phyloP scores from a whole-genome alignment of 768 basidiomycete genomes.

The Serpula lacrymans region DNA sequence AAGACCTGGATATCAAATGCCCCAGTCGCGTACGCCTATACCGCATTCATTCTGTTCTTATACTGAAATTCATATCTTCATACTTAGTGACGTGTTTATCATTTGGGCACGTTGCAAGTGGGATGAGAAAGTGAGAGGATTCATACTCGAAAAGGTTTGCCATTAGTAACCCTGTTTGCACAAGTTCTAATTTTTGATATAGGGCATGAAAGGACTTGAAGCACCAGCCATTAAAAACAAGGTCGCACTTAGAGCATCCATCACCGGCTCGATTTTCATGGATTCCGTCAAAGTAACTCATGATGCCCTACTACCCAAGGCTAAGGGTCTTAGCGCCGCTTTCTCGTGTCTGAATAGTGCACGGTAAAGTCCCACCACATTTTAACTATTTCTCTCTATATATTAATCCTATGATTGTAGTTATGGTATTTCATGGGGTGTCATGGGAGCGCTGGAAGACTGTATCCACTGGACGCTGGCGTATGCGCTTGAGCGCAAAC shows the following conservation, averaged over 20 bases:
- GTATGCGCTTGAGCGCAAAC: constrained; percentile 87
- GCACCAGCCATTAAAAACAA: constrained; percentile 93
- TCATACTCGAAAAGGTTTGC: constrained; percentile 82
- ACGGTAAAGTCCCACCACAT: constrained; percentile 34
- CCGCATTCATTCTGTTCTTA: constrained; percentile 2
- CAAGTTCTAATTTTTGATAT: constrained; percentile 2
- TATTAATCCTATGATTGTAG: constrained; percentile 29
- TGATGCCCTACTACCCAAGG: constrained; percentile 73
- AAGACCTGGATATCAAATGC: constrained; percentile 99
- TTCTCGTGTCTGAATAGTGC: constrained; percentile 94
- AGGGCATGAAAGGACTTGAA: constrained; percentile 81
- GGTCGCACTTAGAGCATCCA: constrained; percentile 80
- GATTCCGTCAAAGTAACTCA: constrained; percentile 79
- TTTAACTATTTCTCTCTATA: not conserved
- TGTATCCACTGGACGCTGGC: constrained; percentile 73
- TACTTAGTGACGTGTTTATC: constrained; percentile 80
- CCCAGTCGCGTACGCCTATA: constrained; percentile 70
- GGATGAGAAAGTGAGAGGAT: constrained; percentile 88
- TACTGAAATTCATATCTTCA: constrained; percentile 10
- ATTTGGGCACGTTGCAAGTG: constrained; percentile 95
- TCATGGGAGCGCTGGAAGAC: constrained; percentile 94
- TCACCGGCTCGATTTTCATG: constrained; percentile 89
- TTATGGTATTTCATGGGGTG: constrained; percentile 91
- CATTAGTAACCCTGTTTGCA: not conserved
- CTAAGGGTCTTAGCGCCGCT: constrained; percentile 74